Evolutionary conservation across 306 rosid species (phyloP), one percentile per base, ranked within the genome.

Genomic region (Vigna mungo): DNA sequence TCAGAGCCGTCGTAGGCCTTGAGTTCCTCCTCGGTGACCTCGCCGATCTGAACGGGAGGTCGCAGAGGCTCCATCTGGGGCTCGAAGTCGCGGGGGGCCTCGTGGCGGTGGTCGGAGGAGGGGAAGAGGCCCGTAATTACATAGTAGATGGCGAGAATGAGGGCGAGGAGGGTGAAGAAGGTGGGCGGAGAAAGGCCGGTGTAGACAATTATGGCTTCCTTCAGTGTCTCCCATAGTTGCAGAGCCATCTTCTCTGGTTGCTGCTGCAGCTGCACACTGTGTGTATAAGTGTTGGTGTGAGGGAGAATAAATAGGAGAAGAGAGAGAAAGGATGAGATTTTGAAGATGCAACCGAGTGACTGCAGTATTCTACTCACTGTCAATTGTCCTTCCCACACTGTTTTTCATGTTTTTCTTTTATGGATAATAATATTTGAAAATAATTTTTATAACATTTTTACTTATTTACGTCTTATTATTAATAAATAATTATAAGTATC

Each of bases 41-140:
- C 98, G 11, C 98, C 98, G 60, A 95, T 36, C 87, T 95, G 98
- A 64, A 95, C 97, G 23, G 98, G 98, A 2, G 97, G 96, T 15
- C 85, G 86, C 6, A 86, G 91, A 61, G 98, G 93, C 79, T 84
- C 81, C 76, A 88, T 70, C 82, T 77, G 76, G 66, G 88, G 85
- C 66, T 83, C 95, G 1, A 75, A 20, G 46, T 61, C 79, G 47
- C 82, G 39, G 0, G 73, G 11, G 3, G 13, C 20, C 2, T 72
- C 81, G 62, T 76, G 71, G 59, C 27, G 16, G 63, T 34, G 76
- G 16, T 75, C 81, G 9, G 93, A 27, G 20, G 93, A 61, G 21
- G 83, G 95, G 41, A 95, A 92, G n/a, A 95, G 56, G 2, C 89
- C 89, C 4, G 96, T 85, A 47, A 87, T 34, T 41, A 90, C 80